Evolutionary conservation across 2,329 filamentous ascomycete genomes (phyloP), one percentile per base, ranked within the genome.

Genomic region (Calonectria multiphialidica): DNA sequence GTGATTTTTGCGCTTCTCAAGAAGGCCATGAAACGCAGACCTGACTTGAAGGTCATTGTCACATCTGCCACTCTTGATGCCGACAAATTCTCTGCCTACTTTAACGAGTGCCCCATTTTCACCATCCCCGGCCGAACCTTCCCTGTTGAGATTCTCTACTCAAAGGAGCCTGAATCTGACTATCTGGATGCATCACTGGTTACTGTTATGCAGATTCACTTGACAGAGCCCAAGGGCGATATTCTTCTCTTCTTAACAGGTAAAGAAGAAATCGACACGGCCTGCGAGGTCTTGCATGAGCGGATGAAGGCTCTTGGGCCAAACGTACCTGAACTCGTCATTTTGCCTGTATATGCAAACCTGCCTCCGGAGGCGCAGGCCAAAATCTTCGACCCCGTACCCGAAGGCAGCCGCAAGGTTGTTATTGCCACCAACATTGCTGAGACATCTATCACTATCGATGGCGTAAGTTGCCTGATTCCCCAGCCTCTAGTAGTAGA

Each of bases 401-500:
- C 96, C 0, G 89, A 93, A 0, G 96, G 96, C 18, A 92, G 91
- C 66, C 90, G 97, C 68, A 99, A 99, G 84, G 95, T 98, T 2
- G 95, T 99, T 71, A 98, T 99, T 81, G 97, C 97, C 2, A 99
- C 97, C 42, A 99, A 99, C 79, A 99, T 99, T 80, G 97, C 97
- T 1, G 97, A 99, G 82, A 99, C 97, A 0, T 98, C 95, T 67
- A 97, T 99, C 80, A 99, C 97, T 0, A 98, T 99, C 75, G 97
- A 99, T 81, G 94, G 53, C 5, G 37, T 59, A 37, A 40, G 23
- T 40, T 59, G 40, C 15, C 21, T 37, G 23, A 23, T 21, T n/a
- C 8, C 16, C 2, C 6, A 57, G 2, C 6, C 1, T 18, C 2
- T 25, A 16, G 18, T 3, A 7, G 53, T 16, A n/a, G n/a, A n/a